Percentiles rank a stretch among this genome's conserved stretches.
These are phyloP conservation scores for Monosporascus sp. DNA, from an alignment of 2,329 filamentous ascomycete species.

Conservation along the genomic window DNA sequence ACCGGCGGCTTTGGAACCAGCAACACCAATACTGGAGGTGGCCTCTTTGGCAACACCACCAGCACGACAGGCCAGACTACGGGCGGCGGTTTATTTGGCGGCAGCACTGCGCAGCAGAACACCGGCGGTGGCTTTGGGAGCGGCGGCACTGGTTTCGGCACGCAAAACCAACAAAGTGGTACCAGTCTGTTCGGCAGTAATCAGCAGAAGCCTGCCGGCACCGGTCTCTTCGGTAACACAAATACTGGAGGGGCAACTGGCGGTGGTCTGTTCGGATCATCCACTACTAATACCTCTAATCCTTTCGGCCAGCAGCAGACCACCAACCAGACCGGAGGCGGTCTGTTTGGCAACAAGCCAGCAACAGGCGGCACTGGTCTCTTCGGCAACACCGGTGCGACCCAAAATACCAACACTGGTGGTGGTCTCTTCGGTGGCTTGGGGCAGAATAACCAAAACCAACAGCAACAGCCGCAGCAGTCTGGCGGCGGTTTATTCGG, in stretches of 20 bases:
- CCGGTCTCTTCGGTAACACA: slow-evolving; percentile 35
- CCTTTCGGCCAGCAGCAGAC: slow-evolving; percentile 24
- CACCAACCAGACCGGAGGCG: slow-evolving; percentile 30
- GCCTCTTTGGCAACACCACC: slow-evolving; percentile 26
- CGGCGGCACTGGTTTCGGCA: slow-evolving; percentile 29
- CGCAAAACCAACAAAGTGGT: slow-evolving; percentile 31
- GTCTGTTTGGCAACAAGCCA: slow-evolving; percentile 40
- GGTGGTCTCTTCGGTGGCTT: slow-evolving; percentile 49
- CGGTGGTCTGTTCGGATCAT: slow-evolving; percentile 40
- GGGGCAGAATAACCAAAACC: slow-evolving; percentile 31
- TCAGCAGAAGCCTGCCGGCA: slow-evolving; percentile 31
- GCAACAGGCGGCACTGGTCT: slow-evolving; percentile 31
- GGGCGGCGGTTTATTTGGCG: slow-evolving; percentile 35
- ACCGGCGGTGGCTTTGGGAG: slow-evolving; percentile 23
- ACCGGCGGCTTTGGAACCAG: slow-evolving; percentile 25
- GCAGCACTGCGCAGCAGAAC: slow-evolving; percentile 19
- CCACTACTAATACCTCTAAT: slow-evolving; percentile 18
- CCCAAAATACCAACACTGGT: slow-evolving; percentile 32
- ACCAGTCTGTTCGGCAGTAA: slow-evolving; percentile 32
- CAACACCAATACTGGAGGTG: slow-evolving; percentile 14
- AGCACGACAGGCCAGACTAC: slow-evolving; percentile 13
- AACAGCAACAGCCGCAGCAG: slow-evolving; percentile 32
- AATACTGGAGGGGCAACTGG: slow-evolving; percentile 23
- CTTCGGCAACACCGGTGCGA: slow-evolving; percentile 37
- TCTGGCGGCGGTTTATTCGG: slow-evolving; percentile 43